phyloP scores from a whole-genome alignment of 352 stramenopile species.

The Phytophthora tentaculata region DNA sequence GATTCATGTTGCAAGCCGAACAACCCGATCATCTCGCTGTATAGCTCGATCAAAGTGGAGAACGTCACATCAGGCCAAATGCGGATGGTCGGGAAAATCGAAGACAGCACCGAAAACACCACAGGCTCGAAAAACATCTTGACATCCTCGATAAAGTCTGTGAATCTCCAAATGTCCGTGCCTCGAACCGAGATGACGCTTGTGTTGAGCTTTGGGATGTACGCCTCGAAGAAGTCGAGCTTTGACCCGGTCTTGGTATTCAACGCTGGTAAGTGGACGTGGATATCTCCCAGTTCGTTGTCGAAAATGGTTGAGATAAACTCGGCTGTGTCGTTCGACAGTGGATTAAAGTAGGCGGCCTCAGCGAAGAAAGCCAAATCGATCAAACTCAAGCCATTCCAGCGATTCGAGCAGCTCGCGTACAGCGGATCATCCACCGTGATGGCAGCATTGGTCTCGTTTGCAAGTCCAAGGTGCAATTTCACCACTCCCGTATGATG shows the following conservation, averaged over 20 bases:
- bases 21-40: slow-evolving; percentile 85
- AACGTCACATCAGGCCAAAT: slow-evolving; percentile 92
- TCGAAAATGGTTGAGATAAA: slow-evolving; percentile 81
- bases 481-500: slow-evolving; percentile 89
- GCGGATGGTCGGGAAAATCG: slow-evolving; percentile 91
- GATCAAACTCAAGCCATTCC: slow-evolving; percentile 76
- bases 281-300: slow-evolving; percentile 44
- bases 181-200: slow-evolving; percentile 89
- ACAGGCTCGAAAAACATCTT: slow-evolving; percentile 93
- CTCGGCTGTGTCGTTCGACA: slow-evolving; percentile 72
- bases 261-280: slow-evolving; percentile 68
- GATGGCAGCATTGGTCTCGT: slow-evolving; percentile 48
- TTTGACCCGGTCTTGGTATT: slow-evolving; percentile 88
- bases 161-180: slow-evolving; percentile 91
- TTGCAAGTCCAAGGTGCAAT: slow-evolving; percentile 74
- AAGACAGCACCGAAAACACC: slow-evolving; percentile 88
- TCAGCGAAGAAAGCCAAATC: slow-evolving; percentile 89
- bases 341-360: slow-evolving; percentile 88
- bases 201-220: slow-evolving; percentile 80
- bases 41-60: slow-evolving; percentile 86
- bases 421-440: slow-evolving; percentile 61
- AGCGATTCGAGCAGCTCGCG: slow-evolving; percentile 77
- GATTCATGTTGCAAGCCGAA: slow-evolving; percentile 90
- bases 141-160: slow-evolving; percentile 91
- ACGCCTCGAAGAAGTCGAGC: slow-evolving; percentile 85